A percentile compares a stretch with the other conserved stretches of the same genome.
Conservation (phyloP, 202 grass and related monocot species). For the Carex arenaria region DNA sequence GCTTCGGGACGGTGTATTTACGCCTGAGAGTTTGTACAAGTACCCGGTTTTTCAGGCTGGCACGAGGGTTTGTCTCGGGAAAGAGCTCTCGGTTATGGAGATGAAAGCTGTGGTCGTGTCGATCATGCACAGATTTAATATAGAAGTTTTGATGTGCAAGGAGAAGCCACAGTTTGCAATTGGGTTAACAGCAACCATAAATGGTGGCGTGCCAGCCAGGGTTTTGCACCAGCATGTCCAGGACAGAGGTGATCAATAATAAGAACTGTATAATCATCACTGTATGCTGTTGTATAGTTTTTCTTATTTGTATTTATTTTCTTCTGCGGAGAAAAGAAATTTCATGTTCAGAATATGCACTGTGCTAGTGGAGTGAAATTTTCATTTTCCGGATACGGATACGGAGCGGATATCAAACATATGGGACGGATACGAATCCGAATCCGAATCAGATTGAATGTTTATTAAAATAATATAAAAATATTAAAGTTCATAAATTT, state of each 20-base stretch:
- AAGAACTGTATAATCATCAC: neutral
- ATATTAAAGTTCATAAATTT: too few species aligned
- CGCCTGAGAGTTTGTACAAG: conserved; percentile 48
- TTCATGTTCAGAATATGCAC: neutral
- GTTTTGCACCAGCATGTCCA: neutral
- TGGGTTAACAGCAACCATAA: conserved; percentile 11
- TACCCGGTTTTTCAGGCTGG: conserved; percentile 87
- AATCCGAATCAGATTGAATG: too few species aligned
- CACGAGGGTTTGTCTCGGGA: conserved; percentile 68
- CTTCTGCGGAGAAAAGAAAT: neutral
- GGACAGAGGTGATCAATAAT: neutral
- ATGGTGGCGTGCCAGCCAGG: neutral
- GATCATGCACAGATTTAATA: conserved; percentile 48
- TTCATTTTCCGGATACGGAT: too few species aligned
- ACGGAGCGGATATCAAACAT: too few species aligned
- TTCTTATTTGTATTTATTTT: neutral
- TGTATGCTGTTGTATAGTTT: neutral
- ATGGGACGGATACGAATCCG: too few species aligned
- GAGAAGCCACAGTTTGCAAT: conserved; percentile 12
- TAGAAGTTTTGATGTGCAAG: conserved; percentile 40
- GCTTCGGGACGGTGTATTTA: conserved; percentile 37
- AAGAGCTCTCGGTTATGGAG: conserved; percentile 74
- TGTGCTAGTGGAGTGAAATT: too few species aligned
- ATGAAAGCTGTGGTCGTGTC: conserved; percentile 66
- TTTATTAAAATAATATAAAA: too few species aligned